These are phyloP conservation scores for Phialocephala sp. DNA, from an alignment of 2,329 filamentous ascomycete species.

Conservation along the genomic window DNA sequence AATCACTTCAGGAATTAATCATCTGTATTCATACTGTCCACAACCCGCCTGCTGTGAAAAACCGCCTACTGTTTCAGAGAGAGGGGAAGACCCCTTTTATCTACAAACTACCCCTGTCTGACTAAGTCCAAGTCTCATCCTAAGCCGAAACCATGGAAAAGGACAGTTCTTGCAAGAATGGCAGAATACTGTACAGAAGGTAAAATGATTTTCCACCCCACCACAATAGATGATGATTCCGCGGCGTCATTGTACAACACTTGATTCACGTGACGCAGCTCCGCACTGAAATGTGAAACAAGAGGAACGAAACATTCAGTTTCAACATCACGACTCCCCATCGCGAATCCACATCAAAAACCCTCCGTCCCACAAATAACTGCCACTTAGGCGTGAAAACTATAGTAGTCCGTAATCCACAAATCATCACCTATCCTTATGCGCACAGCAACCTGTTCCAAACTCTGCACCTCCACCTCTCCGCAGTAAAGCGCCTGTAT, in stretches of 20 bases:
- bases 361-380: neutral
- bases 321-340: neutral
- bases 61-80: too few species aligned
- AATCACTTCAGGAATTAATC: too few species aligned
- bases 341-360: slow-evolving; percentile 2
- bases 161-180: too few species aligned
- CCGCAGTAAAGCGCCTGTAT: slow-evolving; percentile 1
- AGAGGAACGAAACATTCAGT: slow-evolving; percentile 1
- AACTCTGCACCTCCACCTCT: neutral
- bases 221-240: slow-evolving; percentile 4
- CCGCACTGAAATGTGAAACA: slow-evolving; percentile 3
- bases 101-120: too few species aligned
- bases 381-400: neutral
- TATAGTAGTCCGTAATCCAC: neutral
- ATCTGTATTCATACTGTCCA: too few species aligned
- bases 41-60: too few species aligned
- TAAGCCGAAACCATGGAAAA: too few species aligned
- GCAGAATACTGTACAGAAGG: too few species aligned
- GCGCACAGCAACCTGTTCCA: neutral
- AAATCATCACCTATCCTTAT: neutral
- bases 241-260: slow-evolving; percentile 1
- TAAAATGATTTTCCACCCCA: too few species aligned
- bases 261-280: slow-evolving; percentile 1
- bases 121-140: too few species aligned
- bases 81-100: too few species aligned